These are phyloP conservation scores for Sugiyamaella japonica DNA, from an alignment of 1,139 yeast species.

Conservation along the genomic window DNA sequence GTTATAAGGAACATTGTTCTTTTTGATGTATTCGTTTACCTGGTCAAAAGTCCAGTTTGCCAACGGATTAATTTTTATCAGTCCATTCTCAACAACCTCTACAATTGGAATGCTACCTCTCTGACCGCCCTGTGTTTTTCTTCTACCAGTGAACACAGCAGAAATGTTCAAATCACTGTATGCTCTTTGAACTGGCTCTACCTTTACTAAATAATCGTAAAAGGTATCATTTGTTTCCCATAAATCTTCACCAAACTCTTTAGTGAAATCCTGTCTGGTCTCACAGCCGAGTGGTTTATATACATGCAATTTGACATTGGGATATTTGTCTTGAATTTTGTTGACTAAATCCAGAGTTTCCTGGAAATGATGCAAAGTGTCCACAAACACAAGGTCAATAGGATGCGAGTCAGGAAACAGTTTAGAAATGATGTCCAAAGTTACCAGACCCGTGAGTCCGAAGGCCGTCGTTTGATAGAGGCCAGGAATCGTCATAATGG, in stretches of 20 bases:
- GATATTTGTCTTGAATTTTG: slow-evolving; percentile 57
- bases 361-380: slow-evolving; percentile 89
- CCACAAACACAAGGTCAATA: slow-evolving; percentile 79
- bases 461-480: slow-evolving; percentile 92
- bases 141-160: slow-evolving; percentile 90
- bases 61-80: slow-evolving; percentile 85
- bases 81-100: slow-evolving; percentile 70
- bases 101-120: slow-evolving; percentile 72
- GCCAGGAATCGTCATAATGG: slow-evolving; percentile 74
- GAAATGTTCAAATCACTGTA: slow-evolving; percentile 66
- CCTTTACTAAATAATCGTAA: slow-evolving; percentile 87
- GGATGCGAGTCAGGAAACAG: slow-evolving; percentile 45
- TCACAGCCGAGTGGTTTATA: slow-evolving; percentile 62
- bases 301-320: slow-evolving; percentile 53
- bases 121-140: slow-evolving; percentile 87
- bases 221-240: slow-evolving; percentile 83
- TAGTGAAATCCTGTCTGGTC: slow-evolving; percentile 64
- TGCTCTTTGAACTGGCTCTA: slow-evolving; percentile 89
- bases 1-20: slow-evolving; percentile 78
- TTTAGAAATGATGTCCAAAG: slow-evolving; percentile 78
- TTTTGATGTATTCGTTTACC: slow-evolving; percentile 68
- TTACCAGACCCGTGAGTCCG: slow-evolving; percentile 89
- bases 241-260: slow-evolving; percentile 66
- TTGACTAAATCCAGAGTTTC: slow-evolving; percentile 82
- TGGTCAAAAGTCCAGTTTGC: slow-evolving; percentile 78